Conservation (phyloP, 176 grass and related monocot genomes). For the Guadua angustifolia region DNA sequence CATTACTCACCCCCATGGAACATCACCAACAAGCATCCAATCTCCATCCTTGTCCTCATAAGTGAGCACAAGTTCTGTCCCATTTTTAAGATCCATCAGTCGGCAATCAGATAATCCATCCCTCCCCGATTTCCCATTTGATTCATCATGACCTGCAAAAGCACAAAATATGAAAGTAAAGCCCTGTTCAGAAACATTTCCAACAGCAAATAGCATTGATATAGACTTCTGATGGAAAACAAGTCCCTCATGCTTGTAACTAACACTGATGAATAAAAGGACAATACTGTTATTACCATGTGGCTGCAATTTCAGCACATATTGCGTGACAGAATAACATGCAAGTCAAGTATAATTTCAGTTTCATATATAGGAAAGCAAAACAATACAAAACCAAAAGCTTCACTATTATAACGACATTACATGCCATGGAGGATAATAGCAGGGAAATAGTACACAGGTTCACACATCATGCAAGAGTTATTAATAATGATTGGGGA, state of each 20-base stretch:
- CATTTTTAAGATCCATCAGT: conserved; percentile 64
- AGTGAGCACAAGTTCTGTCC: conserved; percentile 70
- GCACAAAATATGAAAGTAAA: conserved; percentile 31
- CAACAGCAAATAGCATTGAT: conserved; percentile 5
- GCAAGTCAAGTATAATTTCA: background rate
- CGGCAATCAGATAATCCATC: conserved; percentile 52
- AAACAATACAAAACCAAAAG: conserved; percentile 12
- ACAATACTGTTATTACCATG: background rate
- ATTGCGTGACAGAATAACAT: background rate
- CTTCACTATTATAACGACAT: conserved; percentile 2
- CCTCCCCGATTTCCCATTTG: conserved; percentile 52
- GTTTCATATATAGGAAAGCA: conserved; percentile 19
- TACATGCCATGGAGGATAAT: conserved; percentile 3
- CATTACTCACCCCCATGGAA: conserved; percentile 70
- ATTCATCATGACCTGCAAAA: conserved; percentile 56
- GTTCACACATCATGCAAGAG: background rate
- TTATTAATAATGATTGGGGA: conserved; percentile 12
- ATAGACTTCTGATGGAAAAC: background rate
- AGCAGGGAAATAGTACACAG: conserved; percentile 5
- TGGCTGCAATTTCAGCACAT: conserved; percentile 20
- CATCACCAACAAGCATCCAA: conserved; percentile 94
- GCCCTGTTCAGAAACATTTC: conserved; percentile 20
- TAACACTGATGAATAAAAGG: conserved; percentile 12
- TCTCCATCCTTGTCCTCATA: conserved; percentile 87
- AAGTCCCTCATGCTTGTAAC: conserved; percentile 13